A percentile compares a stretch with the other conserved stretches of the same genome.
These are phyloP conservation scores for Apophysomyces ossiformis DNA, from an alignment of 371 early-diverging fungal species.

Conservation along the genomic window DNA sequence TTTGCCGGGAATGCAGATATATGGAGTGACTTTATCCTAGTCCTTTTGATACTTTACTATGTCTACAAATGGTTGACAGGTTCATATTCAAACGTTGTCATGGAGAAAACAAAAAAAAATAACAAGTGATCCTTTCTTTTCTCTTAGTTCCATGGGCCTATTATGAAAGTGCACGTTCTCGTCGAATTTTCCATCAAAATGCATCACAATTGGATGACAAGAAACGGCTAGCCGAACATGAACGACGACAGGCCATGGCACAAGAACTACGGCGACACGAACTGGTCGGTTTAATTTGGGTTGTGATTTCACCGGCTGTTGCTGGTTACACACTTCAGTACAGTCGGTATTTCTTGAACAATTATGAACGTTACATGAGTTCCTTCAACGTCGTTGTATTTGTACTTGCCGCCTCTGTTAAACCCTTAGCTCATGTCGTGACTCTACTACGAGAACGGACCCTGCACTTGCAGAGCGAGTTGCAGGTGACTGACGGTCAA, in stretches of 20 bases:
- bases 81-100: conserved; percentile 24
- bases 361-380: conserved; percentile 64
- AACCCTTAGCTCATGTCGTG: conserved; percentile 60
- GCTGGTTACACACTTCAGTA: conserved; percentile 64
- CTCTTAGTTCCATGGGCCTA: conserved; percentile 69
- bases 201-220: conserved; percentile 20
- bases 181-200: conserved; percentile 50
- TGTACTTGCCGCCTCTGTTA: conserved; percentile 63
- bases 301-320: conserved; percentile 56
- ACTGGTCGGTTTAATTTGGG: conserved; percentile 53
- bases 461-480: conserved; percentile 57
- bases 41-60: conserved; percentile 65
- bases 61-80: conserved; percentile 75
- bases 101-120: background rate
- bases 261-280: conserved; percentile 61
- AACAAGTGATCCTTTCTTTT: background rate
- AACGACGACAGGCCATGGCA: conserved; percentile 38
- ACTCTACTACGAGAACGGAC: conserved; percentile 60
- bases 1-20: conserved; percentile 67
- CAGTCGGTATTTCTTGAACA: conserved; percentile 57
- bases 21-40: conserved; percentile 70
- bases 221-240: conserved; percentile 38
- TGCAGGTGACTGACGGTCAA: conserved; percentile 56
- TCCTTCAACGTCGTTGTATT: conserved; percentile 66
- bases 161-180: conserved; percentile 66